These are phyloP conservation scores for Coleophoma cylindrospora DNA, from an alignment of 2,329 filamentous ascomycete species.

Conservation along the genomic window DNA sequence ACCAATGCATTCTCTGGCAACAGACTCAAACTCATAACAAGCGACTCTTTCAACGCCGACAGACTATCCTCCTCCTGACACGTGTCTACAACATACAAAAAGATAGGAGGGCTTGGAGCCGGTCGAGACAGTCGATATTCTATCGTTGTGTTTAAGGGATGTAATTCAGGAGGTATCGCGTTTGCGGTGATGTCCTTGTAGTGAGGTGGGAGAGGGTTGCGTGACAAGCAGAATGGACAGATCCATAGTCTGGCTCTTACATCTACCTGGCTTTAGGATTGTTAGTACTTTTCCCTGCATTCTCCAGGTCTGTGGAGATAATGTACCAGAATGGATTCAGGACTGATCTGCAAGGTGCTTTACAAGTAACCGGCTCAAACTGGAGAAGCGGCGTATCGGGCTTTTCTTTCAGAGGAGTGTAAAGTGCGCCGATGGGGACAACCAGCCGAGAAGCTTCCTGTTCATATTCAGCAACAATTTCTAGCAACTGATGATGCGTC, in stretches of 20 bases:
- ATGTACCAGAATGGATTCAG: slow-evolving; percentile 93
- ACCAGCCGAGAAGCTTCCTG: slow-evolving; percentile 92
- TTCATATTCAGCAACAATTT: too few relatives aligned
- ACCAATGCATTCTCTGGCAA: slow-evolving; percentile 78
- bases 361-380: slow-evolving; percentile 96
- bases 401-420: slow-evolving; percentile 95
- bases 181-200: slow-evolving; percentile 88
- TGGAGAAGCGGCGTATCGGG: slow-evolving; percentile 82
- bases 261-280: slow-evolving; percentile 64
- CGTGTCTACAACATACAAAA: slow-evolving; percentile 82
- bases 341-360: slow-evolving; percentile 89
- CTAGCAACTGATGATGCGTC: too few relatives aligned
- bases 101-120: slow-evolving; percentile 81
- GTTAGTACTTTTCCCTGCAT: slow-evolving; percentile 13
- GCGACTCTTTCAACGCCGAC: slow-evolving; percentile 76
- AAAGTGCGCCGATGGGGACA: slow-evolving; percentile 92
- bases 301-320: background rate
- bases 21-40: slow-evolving; percentile 80
- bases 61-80: slow-evolving; percentile 86
- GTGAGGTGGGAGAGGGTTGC: slow-evolving; percentile 77
- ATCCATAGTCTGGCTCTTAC: slow-evolving; percentile 82
- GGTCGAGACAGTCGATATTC: slow-evolving; percentile 79
- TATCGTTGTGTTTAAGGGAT: slow-evolving; percentile 81
- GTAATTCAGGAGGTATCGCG: slow-evolving; percentile 77
- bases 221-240: slow-evolving; percentile 80